A percentile compares a stretch with the other conserved stretches of the same genome.
Conservation (phyloP, 164 flowering plant genomes). For the Aristolochia californica region DNA sequence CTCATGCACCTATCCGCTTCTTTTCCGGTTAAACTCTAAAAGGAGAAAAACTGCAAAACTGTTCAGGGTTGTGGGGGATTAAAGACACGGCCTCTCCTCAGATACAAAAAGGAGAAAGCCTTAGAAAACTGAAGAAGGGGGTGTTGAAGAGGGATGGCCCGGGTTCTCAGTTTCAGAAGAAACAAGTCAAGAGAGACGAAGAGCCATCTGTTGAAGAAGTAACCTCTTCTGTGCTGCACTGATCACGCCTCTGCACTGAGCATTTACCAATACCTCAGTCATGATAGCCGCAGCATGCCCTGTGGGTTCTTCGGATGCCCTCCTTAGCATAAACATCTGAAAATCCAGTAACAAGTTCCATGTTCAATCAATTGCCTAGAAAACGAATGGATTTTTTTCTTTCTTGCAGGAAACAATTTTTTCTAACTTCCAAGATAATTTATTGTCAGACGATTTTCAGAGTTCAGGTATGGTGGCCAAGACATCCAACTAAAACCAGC, state of each 20-base stretch:
- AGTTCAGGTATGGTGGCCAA: too few relatives aligned
- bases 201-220: slow-evolving; percentile 69
- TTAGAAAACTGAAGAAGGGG: too few relatives aligned
- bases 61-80: too few relatives aligned
- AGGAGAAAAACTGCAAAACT: too few relatives aligned
- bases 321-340: slow-evolving; percentile 65
- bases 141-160: too few relatives aligned
- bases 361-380: neutral
- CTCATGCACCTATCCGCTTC: too few relatives aligned
- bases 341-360: neutral
- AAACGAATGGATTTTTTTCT: neutral
- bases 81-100: too few relatives aligned
- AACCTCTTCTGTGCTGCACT: slow-evolving; percentile 54
- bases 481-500: too few relatives aligned
- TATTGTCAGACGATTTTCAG: too few relatives aligned
- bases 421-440: neutral
- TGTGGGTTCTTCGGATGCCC: slow-evolving; percentile 56
- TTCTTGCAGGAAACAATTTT: neutral
- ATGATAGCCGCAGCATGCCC: slow-evolving; percentile 72
- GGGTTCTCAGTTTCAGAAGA: too few relatives aligned
- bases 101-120: too few relatives aligned
- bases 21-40: too few relatives aligned
- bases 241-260: slow-evolving; percentile 58
- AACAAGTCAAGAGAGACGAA: slow-evolving; percentile 40
- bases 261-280: slow-evolving; percentile 62